Conservation (phyloP, 2,329 filamentous ascomycete species). For the Arthrobotrys musiformis region DNA sequence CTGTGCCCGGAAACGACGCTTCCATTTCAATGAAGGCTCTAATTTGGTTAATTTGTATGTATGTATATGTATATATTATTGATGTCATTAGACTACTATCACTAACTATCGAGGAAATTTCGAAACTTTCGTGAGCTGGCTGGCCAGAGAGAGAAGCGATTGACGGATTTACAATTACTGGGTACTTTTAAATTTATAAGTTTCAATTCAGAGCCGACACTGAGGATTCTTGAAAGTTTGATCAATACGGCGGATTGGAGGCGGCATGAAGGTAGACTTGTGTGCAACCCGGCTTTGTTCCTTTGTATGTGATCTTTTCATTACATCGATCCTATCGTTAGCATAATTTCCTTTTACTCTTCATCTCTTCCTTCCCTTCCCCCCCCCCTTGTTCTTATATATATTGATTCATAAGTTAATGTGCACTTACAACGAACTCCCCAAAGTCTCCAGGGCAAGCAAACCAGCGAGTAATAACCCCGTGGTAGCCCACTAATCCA, state of each 20-base stretch:
- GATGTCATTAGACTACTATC: background rate
- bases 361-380: no score
- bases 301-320: slow-evolving; percentile 25
- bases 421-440: slow-evolving; percentile 35
- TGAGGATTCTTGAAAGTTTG: no score
- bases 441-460: slow-evolving; percentile 31
- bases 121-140: no score
- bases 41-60: background rate
- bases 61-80: no score
- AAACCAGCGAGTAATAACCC: slow-evolving; percentile 21
- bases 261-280: slow-evolving; percentile 28
- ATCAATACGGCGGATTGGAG: slow-evolving; percentile 25
- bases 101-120: background rate
- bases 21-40: background rate
- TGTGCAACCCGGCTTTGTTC: background rate
- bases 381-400: no score
- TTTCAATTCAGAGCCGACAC: no score
- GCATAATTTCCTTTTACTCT: background rate
- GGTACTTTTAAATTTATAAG: no score
- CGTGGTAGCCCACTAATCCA: slow-evolving; percentile 30
- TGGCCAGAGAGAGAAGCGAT: no score
- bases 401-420: no score
- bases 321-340: background rate
- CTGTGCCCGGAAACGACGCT: background rate
- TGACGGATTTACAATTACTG: no score